Percentiles rank a stretch among this genome's conserved stretches.
These are phyloP conservation scores for Mitragyna speciosa DNA, from an alignment of 257 asterid species.

Conservation along the genomic window DNA sequence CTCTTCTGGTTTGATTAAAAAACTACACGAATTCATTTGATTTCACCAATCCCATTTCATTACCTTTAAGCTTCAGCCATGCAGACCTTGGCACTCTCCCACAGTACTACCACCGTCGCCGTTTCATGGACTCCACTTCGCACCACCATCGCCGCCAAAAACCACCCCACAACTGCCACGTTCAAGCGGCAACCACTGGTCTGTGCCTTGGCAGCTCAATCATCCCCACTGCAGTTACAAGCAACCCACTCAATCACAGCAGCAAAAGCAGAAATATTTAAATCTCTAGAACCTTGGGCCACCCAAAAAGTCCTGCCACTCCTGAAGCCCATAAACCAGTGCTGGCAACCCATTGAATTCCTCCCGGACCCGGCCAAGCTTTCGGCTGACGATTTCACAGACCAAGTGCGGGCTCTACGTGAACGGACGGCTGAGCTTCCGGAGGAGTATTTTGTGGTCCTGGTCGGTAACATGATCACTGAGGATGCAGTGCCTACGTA, in stretches of 20 bases:
- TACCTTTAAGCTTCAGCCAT: conserved; percentile 1
- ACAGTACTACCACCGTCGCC: background rate
- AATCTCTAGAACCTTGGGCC: conserved; percentile 42
- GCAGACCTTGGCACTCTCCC: conserved; percentile 15
- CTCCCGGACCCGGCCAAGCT: conserved; percentile 29
- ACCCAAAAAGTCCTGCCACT: conserved; percentile 21
- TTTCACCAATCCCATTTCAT: too few species aligned
- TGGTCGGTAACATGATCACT: too few species aligned
- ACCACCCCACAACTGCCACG: conserved; percentile 4
- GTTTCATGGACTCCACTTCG: background rate
- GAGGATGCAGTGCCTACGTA: too few species aligned
- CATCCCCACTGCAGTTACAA: background rate
- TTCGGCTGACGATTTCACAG: conserved; percentile 15
- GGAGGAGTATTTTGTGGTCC: too few species aligned
- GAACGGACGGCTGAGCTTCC: conserved; percentile 19
- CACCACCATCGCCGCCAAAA: background rate
- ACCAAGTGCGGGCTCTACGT: conserved; percentile 27
- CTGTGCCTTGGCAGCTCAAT: background rate
- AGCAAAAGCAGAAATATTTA: conserved; percentile 26
- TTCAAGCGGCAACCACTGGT: conserved; percentile 3
- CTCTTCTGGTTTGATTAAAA: too few species aligned
- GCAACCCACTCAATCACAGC: too few species aligned
- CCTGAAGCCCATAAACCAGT: conserved; percentile 33
- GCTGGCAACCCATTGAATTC: conserved; percentile 40
- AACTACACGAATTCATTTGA: too few species aligned